Percentiles rank a stretch among this genome's conserved stretches.
Conservation (phyloP, 106 monocot genomes). For the Dendrobium nobile region DNA sequence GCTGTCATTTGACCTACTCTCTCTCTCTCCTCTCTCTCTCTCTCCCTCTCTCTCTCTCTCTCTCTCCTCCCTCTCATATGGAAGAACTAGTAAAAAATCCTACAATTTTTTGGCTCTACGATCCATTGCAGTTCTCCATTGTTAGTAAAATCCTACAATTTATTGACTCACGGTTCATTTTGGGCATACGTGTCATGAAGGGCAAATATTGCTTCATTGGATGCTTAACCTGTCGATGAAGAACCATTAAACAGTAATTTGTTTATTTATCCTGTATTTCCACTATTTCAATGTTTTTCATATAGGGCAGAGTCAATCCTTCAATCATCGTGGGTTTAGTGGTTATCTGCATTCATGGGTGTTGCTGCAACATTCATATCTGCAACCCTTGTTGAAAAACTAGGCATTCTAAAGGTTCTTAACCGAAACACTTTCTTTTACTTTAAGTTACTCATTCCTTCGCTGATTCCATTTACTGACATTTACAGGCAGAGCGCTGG, state of each 20-base stretch:
- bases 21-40: too few relatives aligned
- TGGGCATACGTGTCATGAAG: too few relatives aligned
- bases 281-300: neutral
- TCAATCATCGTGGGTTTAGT: constrained; percentile 78
- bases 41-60: too few relatives aligned
- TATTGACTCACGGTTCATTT: too few relatives aligned
- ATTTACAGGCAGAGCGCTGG: constrained; percentile 89
- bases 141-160: too few relatives aligned
- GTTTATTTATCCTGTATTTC: neutral
- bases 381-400: constrained; percentile 60
- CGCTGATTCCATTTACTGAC: neutral
- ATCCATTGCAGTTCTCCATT: too few relatives aligned
- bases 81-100: too few relatives aligned
- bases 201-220: too few relatives aligned
- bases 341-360: constrained; percentile 91
- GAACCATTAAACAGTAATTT: neutral
- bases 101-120: too few relatives aligned
- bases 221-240: too few relatives aligned
- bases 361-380: constrained; percentile 90
- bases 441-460: neutral
- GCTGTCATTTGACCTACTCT: too few relatives aligned
- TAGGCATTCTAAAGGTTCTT: constrained; percentile 82
- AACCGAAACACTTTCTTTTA: neutral
- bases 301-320: constrained; percentile 52
- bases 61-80: too few relatives aligned